Percentiles rank a stretch among this genome's conserved stretches.
Evolutionary conservation across 2,329 filamentous ascomycete species (phyloP).

Genomic region (Bipolaris oryzae): DNA sequence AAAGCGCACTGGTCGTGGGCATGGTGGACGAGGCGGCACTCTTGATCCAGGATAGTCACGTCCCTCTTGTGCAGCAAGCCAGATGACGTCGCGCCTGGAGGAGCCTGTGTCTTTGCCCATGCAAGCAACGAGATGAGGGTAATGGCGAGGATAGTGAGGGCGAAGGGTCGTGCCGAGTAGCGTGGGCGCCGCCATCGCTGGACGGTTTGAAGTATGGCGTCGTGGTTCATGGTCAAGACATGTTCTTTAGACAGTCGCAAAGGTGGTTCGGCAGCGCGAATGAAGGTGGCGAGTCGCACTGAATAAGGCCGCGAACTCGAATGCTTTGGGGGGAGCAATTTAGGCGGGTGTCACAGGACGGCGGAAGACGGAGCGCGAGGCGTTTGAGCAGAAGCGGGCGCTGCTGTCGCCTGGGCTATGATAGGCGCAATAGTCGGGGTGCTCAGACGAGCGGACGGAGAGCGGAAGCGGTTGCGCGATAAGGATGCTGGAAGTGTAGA

Average conservation of each 20-base stretch:
- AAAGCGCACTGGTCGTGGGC: constrained; percentile 84
- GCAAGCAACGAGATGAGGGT: constrained; percentile 37
- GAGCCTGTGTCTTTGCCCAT: constrained; percentile 28
- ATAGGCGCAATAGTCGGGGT: neutral
- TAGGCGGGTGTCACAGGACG: constrained; percentile 20
- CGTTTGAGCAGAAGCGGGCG: constrained; percentile 19
- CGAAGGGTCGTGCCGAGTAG: constrained; percentile 48
- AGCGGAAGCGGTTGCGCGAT: neutral
- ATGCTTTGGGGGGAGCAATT: neutral
- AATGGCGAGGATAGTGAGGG: constrained; percentile 43
- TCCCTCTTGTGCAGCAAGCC: constrained; percentile 26
- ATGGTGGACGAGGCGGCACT: constrained; percentile 78
- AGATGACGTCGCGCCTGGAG: neutral
- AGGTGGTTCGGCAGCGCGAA: neutral
- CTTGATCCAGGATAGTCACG: constrained; percentile 42
- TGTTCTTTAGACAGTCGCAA: constrained; percentile 7
- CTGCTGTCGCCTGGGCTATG: neutral
- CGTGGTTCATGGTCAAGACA: constrained; percentile 36
- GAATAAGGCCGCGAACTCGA: neutral
- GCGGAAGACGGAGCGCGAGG: constrained; percentile 26
- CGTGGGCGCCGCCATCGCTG: constrained; percentile 38
- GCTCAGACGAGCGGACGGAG: neutral
- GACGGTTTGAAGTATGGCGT: constrained; percentile 23
- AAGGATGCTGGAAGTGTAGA: neutral
- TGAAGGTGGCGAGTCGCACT: constrained; percentile 14